Percentiles rank a stretch among this genome's conserved stretches.
Conservation (phyloP, 805 yeast species). For the Saturnispora silvae region DNA sequence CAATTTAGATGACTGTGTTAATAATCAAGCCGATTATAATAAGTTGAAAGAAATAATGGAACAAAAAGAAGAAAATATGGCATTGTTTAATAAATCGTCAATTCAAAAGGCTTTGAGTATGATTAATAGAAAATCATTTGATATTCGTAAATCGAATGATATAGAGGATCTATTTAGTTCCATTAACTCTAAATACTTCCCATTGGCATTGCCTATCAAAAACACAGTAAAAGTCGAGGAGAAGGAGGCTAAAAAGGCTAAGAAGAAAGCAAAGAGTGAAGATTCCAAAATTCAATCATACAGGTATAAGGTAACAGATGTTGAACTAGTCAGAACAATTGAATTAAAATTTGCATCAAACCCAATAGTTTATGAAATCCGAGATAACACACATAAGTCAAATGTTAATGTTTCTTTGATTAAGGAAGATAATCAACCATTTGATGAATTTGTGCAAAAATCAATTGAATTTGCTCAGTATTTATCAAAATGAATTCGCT, state of each 20-base stretch:
- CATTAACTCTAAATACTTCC: constrained; percentile 9
- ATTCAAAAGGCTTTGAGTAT: constrained; percentile 17
- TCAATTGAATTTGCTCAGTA: constrained; percentile 4
- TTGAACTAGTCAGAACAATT: constrained; percentile 19
- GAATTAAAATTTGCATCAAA: constrained; percentile 21
- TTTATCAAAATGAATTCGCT: neutral
- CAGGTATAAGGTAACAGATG: constrained; percentile 11
- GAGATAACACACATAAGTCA: constrained; percentile 15
- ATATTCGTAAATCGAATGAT: constrained; percentile 12
- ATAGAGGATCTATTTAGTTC: constrained; percentile 5
- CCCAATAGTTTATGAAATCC: constrained; percentile 21
- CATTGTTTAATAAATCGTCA: constrained; percentile 14
- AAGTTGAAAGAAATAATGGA: constrained; percentile 1
- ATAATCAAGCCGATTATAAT: constrained; percentile 6
- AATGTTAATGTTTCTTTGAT: constrained; percentile 4
- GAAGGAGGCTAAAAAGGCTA: neutral
- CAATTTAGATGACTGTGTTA: constrained; percentile 13
- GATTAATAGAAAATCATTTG: constrained; percentile 15
- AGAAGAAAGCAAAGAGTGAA: neutral
- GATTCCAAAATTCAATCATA: neutral
- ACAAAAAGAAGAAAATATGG: constrained; percentile 11
- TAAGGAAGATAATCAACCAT: constrained; percentile 4
- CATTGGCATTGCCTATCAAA: constrained; percentile 2
- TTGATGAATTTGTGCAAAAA: neutral
- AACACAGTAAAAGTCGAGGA: neutral